phyloP scores from a whole-genome alignment of 208 protist genomes.

The Acanthamoeba culbertsoni region DNA sequence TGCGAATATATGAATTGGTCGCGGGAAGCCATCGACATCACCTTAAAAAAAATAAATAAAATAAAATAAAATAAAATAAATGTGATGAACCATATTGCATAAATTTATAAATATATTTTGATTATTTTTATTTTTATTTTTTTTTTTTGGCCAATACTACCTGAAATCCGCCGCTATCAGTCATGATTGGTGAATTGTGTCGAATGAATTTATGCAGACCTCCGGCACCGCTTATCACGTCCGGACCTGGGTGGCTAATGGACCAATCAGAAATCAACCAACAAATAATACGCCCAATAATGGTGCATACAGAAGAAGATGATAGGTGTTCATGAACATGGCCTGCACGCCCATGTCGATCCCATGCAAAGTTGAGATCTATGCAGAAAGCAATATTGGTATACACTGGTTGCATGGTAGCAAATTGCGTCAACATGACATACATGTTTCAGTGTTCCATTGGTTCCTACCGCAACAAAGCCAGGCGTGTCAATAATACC shows the following conservation, averaged over 20 bases:
- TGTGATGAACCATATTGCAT: no score
- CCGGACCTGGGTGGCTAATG: conserved; percentile 53
- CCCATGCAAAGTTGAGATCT: conserved; percentile 35
- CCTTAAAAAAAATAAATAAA: not conserved
- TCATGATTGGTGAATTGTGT: conserved; percentile 71
- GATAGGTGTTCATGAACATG: conserved; percentile 78
- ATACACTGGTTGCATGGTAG: no score
- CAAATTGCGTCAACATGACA: not conserved
- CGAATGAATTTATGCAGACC: conserved; percentile 75
- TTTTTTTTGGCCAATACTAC: conserved; percentile 53
- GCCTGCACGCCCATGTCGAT: conserved; percentile 45
- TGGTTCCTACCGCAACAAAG: conserved; percentile 74
- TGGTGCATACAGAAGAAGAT: conserved; percentile 62
- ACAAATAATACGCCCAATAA: not conserved
- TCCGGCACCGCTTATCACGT: conserved; percentile 58
- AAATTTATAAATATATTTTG: no score
- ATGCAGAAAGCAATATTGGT: no score
- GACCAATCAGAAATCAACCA: not conserved
- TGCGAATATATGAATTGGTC: conserved; percentile 37
- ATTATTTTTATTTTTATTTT: no score
- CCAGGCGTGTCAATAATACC: conserved; percentile 67
- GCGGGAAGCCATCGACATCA: conserved; percentile 40
- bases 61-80: not conserved
- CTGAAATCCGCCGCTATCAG: conserved; percentile 75
- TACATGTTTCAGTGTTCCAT: conserved; percentile 67